Conservation (phyloP, 176 grass and related monocot genomes). For the Raddia distichophylla region DNA sequence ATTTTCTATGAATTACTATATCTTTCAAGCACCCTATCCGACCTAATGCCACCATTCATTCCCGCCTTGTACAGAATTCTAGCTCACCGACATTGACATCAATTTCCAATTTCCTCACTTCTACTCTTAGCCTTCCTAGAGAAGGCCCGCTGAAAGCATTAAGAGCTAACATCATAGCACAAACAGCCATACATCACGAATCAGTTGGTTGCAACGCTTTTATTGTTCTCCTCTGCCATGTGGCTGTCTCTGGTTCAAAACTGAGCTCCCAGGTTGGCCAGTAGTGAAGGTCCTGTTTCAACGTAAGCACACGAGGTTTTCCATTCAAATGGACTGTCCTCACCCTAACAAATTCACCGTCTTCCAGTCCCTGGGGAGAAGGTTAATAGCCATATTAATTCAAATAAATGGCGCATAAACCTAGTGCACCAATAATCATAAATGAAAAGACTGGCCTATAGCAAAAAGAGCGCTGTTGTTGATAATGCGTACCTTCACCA, state of each 20-base stretch:
- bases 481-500: slow-evolving; percentile 67
- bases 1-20: slow-evolving; percentile 43
- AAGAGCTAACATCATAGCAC: slow-evolving; percentile 6
- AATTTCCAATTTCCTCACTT: slow-evolving; percentile 17
- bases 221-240: slow-evolving; percentile 81
- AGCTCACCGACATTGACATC: neutral
- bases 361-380: slow-evolving; percentile 70
- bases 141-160: neutral
- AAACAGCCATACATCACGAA: slow-evolving; percentile 35
- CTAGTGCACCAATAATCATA: slow-evolving; percentile 10
- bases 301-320: slow-evolving; percentile 85
- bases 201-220: slow-evolving; percentile 63
- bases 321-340: slow-evolving; percentile 92
- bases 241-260: slow-evolving; percentile 85
- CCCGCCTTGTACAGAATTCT: slow-evolving; percentile 26
- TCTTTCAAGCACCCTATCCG: slow-evolving; percentile 22
- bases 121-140: slow-evolving; percentile 24
- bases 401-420: slow-evolving; percentile 3
- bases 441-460: neutral
- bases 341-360: slow-evolving; percentile 95
- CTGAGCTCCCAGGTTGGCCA: slow-evolving; percentile 97
- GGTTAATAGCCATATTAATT: slow-evolving; percentile 24
- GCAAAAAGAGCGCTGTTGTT: neutral
- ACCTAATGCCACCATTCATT: slow-evolving; percentile 24
- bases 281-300: slow-evolving; percentile 99